Percentiles rank a stretch among this genome's conserved stretches.
Evolutionary conservation across 2,329 filamentous ascomycete genomes (phyloP).

Genomic region (Penicillium hesseltinei): DNA sequence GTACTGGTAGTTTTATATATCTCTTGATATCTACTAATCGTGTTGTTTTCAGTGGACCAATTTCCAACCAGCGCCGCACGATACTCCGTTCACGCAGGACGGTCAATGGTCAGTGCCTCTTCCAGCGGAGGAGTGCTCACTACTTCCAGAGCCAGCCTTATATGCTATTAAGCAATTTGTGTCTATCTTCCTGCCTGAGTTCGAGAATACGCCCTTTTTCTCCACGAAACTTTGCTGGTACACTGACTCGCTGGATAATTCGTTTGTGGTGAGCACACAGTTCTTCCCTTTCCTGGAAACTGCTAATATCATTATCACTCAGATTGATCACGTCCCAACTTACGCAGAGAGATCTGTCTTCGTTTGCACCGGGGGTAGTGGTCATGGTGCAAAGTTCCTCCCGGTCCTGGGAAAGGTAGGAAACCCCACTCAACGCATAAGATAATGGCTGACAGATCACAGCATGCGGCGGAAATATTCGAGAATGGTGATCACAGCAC

Average conservation of each 20-base stretch:
- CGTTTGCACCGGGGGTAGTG: constrained; percentile 38
- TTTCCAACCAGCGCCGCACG: constrained; percentile 30
- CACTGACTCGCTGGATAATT: constrained; percentile 38
- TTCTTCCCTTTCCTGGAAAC: too few species aligned
- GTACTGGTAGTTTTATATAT: background rate
- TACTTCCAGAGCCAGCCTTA: constrained; percentile 21
- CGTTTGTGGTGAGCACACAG: constrained; percentile 23
- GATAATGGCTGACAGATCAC: constrained; percentile 6
- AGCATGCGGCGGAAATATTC: constrained; percentile 37
- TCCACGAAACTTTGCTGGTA: constrained; percentile 38
- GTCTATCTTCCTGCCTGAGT: constrained; percentile 29
- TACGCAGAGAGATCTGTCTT: constrained; percentile 32
- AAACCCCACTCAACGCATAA: background rate
- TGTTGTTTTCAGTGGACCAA: constrained; percentile 30
- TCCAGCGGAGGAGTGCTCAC: constrained; percentile 19
- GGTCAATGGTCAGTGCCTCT: constrained; percentile 35
- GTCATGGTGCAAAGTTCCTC: constrained; percentile 40
- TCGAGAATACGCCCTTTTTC: constrained; percentile 23
- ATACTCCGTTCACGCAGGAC: constrained; percentile 29
- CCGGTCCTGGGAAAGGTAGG: constrained; percentile 34
- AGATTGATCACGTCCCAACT: constrained; percentile 35
- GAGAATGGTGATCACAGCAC: constrained; percentile 25
- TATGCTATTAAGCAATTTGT: constrained; percentile 25
- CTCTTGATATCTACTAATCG: background rate
- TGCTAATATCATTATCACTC: background rate